Evolutionary conservation across 208 protist species (phyloP), one percentile per base, ranked within the genome.

Genomic region (Acanthamoeba castellanii): DNA sequence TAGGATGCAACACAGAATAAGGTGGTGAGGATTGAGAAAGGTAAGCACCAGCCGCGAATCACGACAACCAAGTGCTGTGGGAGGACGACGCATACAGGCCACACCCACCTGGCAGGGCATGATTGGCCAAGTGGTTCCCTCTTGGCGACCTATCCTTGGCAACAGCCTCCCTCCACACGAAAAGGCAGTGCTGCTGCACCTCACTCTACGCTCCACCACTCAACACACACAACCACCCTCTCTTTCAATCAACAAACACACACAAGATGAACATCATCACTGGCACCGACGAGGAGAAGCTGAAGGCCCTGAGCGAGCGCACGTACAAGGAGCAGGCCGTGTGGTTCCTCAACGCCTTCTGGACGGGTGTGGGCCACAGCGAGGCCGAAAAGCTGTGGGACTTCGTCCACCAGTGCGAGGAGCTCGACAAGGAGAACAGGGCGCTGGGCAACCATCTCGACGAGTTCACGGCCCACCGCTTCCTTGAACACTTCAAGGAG

Each of bases 341-440:
- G 27, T 95, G 93, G 93, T 95, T 95, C 93, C 93, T 95, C 14
- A 95, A 95, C 85, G 93, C 84, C 50, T 95, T 94, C 76, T 95
- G 93, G 93, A 3, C 95, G 4, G 22, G 30, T 7, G 16, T 84
- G 16, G 84, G 25, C 16, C 7, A 66, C 16, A 32, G 0, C 42
- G 93, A 95, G 59, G 88, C 93, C 42, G 93, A 95, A 3, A 72
- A 85, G 47, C 13, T 95, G 27, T 95, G 93, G 93, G 50, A 34
- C 4, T 95, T 37, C 82, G 87, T 59, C 55, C 55, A 94, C 82
- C 18, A 81, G 50, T 34, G 25, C n/a, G 93, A 37, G 42, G 32
- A 66, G 50, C 87, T 95, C 32, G 93, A 95, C 59, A 30, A 47
- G 37, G 93, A 93, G 42, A 92, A 94, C n/a, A 70, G 47, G 32